phyloP scores from a whole-genome alignment of 768 basidiomycete species.

The Leccinellum albellum region DNA sequence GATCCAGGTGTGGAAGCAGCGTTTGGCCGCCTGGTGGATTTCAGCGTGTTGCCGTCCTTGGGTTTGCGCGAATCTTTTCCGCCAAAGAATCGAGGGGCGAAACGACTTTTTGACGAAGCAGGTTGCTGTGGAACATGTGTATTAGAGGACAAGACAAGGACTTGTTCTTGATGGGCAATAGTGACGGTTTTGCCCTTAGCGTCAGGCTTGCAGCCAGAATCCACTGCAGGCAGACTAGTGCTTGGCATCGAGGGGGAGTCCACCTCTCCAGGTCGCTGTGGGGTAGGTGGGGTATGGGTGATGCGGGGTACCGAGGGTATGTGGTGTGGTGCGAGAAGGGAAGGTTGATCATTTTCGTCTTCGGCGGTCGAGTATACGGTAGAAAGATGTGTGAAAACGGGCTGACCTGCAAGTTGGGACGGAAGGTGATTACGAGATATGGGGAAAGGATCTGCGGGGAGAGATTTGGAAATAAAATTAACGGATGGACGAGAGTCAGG shows the following conservation, averaged over 20 bases:
- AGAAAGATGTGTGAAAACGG: conserved; percentile 13
- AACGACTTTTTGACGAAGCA: conserved; percentile 20
- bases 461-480: conserved; percentile 20
- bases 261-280: conserved; percentile 24
- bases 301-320: conserved; percentile 30
- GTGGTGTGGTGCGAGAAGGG: conserved; percentile 28
- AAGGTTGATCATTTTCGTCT: conserved; percentile 23
- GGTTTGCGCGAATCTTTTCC: conserved; percentile 23
- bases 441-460: conserved; percentile 17
- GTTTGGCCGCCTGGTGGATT: conserved; percentile 21
- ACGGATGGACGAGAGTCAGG: conserved; percentile 12
- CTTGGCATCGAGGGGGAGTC: conserved; percentile 5
- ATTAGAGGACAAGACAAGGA: conserved; percentile 24
- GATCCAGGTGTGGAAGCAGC: conserved; percentile 1
- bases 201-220: conserved; percentile 9
- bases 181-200: conserved; percentile 14
- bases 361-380: conserved; percentile 27
- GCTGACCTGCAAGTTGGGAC: conserved; percentile 7
- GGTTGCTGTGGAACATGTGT: conserved; percentile 8
- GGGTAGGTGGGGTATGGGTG: conserved; percentile 36
- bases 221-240: conserved; percentile 6
- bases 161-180: conserved; percentile 23
- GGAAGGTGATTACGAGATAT: conserved; percentile 12
- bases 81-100: conserved; percentile 30
- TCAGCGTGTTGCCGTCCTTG: conserved; percentile 22